Evolutionary conservation across 2,329 filamentous ascomycete genomes (phyloP), one percentile per base, ranked within the genome.

Genomic region (Colletotrichum cuscutae): DNA sequence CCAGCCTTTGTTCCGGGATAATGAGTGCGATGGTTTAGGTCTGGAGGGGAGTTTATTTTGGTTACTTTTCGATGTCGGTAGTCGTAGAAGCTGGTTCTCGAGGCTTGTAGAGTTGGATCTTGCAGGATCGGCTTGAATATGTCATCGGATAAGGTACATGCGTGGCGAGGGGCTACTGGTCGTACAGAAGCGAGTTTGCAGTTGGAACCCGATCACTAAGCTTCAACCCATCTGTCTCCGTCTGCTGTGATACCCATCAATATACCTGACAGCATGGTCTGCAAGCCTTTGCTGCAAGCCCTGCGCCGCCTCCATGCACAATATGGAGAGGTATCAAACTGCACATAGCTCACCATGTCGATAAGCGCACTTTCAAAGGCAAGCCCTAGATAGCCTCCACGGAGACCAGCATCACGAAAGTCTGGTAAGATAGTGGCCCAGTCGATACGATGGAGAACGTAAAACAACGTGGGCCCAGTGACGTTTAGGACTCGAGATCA

Each of bases 381-480:
- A 35, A 58, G 54, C n/a, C 15, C 30, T 30, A 35, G 2, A 68
- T 26, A 35, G n/a, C 58, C 37, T 58, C 52, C 68, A 54, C 32
- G 59, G 8, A 49, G 19, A 49, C 19, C 19, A 11, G 9, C 24
- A 15, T 35, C 19, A 35, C 37, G 30, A 28, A 30, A 30, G 35
- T 56, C 57, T 57, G 65, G 58, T 22, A 32, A 53, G 52, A 61
- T n/a, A 46, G 13, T 24, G 57, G 52, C 30, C 26, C 57, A 49
- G 24, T 49, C 64, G 42, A 22, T 35, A 35, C 76, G 22, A 71
- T 77, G 37, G 71, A 76, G 30, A 72, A 76, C 5, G 75, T 30
- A 77, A 76, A 57, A 76, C 80, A 6, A 35, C 22, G 42, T 68
- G 69, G 69, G 59, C 59, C 46, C 42, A 57, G 69, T 72, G 58